phyloP scores from a whole-genome alignment of 768 basidiomycete genomes.

The Galerina marginata region DNA sequence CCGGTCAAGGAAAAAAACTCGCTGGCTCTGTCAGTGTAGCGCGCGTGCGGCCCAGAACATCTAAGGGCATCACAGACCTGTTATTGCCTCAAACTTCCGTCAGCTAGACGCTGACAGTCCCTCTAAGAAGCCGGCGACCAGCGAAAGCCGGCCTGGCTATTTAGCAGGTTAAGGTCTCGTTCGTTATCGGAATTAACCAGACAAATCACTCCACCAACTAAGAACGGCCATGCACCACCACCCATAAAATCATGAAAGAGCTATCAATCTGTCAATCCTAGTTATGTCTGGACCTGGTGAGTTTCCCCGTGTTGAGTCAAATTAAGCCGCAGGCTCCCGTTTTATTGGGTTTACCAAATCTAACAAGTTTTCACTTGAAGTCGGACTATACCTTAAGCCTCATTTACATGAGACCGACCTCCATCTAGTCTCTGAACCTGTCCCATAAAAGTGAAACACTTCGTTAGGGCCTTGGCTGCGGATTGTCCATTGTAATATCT shows the following conservation, averaged over 20 bases:
- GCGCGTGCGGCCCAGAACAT: constrained; percentile 88
- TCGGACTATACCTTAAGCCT: too few species aligned
- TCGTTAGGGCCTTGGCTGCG: too few species aligned
- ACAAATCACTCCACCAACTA: constrained; percentile 95
- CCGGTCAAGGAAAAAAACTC: constrained; percentile 79
- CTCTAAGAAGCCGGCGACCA: constrained; percentile 85
- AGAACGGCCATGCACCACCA: constrained; percentile 91
- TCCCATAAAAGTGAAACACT: too few species aligned
- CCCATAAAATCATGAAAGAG: constrained; percentile 86
- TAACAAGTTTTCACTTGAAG: too few species aligned
- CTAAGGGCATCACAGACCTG: constrained; percentile 92
- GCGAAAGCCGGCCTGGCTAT: constrained; percentile 81
- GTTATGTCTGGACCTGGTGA: constrained; percentile 82
- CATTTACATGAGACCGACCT: too few species aligned
- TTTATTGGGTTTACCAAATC: too few species aligned
- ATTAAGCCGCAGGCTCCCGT: constrained; percentile 80
- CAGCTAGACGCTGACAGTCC: constrained; percentile 82
- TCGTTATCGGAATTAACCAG: constrained; percentile 97
- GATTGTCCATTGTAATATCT: too few species aligned
- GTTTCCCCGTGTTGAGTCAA: constrained; percentile 64
- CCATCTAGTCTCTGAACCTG: too few species aligned
- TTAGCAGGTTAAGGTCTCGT: constrained; percentile 94
- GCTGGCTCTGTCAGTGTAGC: constrained; percentile 91
- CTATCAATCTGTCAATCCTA: constrained; percentile 83
- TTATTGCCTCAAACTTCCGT: constrained; percentile 90